Evolutionary conservation across 352 stramenopile species (phyloP), one percentile per base, ranked within the genome.

Genomic region (Phytophthora tentaculata): DNA sequence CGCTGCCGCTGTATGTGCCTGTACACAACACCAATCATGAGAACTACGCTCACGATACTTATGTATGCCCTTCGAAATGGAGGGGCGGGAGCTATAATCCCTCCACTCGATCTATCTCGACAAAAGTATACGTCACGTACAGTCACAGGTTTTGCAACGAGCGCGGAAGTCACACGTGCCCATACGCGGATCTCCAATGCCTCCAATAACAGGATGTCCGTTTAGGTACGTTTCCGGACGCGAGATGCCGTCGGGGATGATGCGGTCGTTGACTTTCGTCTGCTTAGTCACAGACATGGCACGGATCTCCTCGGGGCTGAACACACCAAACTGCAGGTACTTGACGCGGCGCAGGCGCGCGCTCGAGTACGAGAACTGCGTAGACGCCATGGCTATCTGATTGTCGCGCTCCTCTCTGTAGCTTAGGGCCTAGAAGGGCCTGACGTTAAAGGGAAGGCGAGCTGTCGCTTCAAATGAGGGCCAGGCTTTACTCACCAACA

Each of bases 281-380:
- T 98, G 94, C 71, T 99, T 98, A 1, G 96, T 98, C 13, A 99
- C 97, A 24, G 89, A 98, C 89, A 98, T 98, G 79, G 97, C 93
- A 56, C 93, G 91, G 81, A 99, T 94, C 81, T 99, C 97, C 60
- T 99, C 97, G 5, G 98, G 98, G 73, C 96, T 98, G 64, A 99
- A 97, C 48, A 99, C 94, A 57, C 97, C 96, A 75, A 99, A 99
- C 81, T 99, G 97, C 16, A 99, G 83, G 82, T 98, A 98, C 80
- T 99, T 98, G 74, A 99, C 95, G 37, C 94, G 86, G 55, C 96
- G 88, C 69, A 99, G 76, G 20, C 95, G 95, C 64, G 95, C 96
- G 50, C 89, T 91, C 58, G 94, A 99, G 83, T 98, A 98, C 70
- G 96, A 98, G 81, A 99, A 99, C 77, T 95, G 87, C 59, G 87